Percentiles rank a stretch among this genome's conserved stretches.
Evolutionary conservation across 768 basidiomycete species (phyloP).

Genomic region (Chlorophyllum brunneum): DNA sequence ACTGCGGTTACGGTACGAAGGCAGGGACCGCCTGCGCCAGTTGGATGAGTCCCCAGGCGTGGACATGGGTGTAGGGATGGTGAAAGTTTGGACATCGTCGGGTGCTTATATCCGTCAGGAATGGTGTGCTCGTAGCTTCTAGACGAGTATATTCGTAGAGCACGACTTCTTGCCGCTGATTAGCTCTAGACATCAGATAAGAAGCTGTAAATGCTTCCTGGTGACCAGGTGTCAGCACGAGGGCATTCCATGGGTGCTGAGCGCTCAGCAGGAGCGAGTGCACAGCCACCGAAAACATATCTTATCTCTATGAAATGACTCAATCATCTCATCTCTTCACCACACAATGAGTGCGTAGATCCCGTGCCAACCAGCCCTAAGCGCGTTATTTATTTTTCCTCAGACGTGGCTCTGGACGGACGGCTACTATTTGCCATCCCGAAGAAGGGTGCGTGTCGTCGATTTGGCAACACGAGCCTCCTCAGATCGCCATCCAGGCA

Average conservation of each 20-base stretch:
- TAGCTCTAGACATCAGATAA: neutral
- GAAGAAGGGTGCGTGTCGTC: conserved; percentile 74
- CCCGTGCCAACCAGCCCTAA: conserved; percentile 2
- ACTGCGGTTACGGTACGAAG: conserved; percentile 1
- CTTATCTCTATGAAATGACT: conserved; percentile 14
- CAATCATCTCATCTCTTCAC: neutral
- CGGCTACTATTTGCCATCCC: conserved; percentile 93
- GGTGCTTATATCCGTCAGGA: neutral
- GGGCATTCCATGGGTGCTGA: no score
- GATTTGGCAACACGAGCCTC: neutral
- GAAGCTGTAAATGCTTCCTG: neutral
- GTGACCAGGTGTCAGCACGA: no score
- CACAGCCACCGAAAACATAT: conserved; percentile 13
- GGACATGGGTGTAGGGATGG: neutral
- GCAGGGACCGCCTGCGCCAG: conserved; percentile 8
- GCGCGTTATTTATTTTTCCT: neutral
- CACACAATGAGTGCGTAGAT: conserved; percentile 12
- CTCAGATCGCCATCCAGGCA: conserved; percentile 41
- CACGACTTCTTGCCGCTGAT: conserved; percentile 9
- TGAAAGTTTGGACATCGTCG: neutral
- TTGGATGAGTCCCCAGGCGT: neutral
- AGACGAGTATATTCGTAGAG: neutral
- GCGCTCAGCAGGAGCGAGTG: no score
- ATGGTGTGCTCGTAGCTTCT: conserved; percentile 1
- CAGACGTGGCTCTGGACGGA: conserved; percentile 78